Evolutionary conservation across 768 basidiomycete species (phyloP), one percentile per base, ranked within the genome.

Genomic region (Pisolithus marmoratus): DNA sequence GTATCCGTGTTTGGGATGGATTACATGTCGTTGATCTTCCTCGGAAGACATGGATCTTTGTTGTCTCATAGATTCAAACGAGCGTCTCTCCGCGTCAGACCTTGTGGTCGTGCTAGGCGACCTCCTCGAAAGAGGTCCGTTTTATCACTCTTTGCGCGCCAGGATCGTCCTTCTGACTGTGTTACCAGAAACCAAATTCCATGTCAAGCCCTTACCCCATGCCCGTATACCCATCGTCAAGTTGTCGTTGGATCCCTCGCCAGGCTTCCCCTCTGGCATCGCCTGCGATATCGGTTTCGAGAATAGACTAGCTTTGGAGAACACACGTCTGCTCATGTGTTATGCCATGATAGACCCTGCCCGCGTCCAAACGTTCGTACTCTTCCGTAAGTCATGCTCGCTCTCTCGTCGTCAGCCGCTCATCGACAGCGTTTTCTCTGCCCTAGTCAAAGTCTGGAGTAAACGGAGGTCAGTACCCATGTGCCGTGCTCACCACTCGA

Each of bases 161-260:
- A 31, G 48, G 27, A 15, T 56, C 47, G 41, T 49, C 52, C 38
- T 54, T 55, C 57, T 62, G 49, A 56, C 44, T 29, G 5, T 50
- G 14, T 34, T 15, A 34, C 5, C 67, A 94, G 93, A 96, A 74
- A 94, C 93, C 36, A 94, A 94, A 67, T 94, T 95, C 65, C 84
- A 88, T 63, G 94, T 98, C 74, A 97, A 98, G 69, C 87, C 93
- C 11, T 76, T 99, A 22, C 94, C 95, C 9, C 89, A 94, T 71
- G 95, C 95, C 11, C 87, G 95, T 61, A 97, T 98, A 76, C 95
- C 95, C 31, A 99, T 99, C 65, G 92, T 99, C 64, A 99, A 99
- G 74, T 78, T 99, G 49, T 92, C 90, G 22, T 80, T 98, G 23
- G 86, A 91, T 65, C 90, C 91, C 17, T 89, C 90, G 3, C 84